phyloP scores from a whole-genome alignment of 2,329 filamentous ascomycete species.

The Cryphonectria japonica region DNA sequence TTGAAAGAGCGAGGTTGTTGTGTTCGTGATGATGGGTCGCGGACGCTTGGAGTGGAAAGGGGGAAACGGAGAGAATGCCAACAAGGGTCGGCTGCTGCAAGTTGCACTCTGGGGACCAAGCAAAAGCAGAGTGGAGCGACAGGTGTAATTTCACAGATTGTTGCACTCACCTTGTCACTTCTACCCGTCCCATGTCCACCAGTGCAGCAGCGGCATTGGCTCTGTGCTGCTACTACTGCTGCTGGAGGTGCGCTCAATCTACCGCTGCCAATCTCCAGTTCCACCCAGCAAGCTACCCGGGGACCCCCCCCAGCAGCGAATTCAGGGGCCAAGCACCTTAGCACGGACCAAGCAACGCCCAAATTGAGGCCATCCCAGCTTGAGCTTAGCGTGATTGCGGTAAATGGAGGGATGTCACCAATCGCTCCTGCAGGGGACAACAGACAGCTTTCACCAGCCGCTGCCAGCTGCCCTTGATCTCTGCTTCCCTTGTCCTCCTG shows the following conservation, averaged over 20 bases:
- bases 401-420: neutral
- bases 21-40: slow-evolving; percentile 18
- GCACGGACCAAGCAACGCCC: slow-evolving; percentile 11
- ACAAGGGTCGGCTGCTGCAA: slow-evolving; percentile 27
- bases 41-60: slow-evolving; percentile 28
- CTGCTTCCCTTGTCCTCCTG: neutral
- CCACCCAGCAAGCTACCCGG: slow-evolving; percentile 3
- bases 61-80: slow-evolving; percentile 26
- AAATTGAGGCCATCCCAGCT: slow-evolving; percentile 11
- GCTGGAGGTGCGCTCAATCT: neutral
- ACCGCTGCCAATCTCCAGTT: slow-evolving; percentile 9
- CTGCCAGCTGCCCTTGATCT: slow-evolving; percentile 14
- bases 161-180: slow-evolving; percentile 22
- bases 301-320: neutral
- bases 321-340: slow-evolving; percentile 14
- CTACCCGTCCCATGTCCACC: slow-evolving; percentile 15
- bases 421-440: neutral
- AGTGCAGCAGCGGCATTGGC: neutral
- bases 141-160: slow-evolving; percentile 29
- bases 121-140: slow-evolving; percentile 23
- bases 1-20: slow-evolving; percentile 8
- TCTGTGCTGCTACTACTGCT: neutral
- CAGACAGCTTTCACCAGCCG: neutral
- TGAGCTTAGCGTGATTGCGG: slow-evolving; percentile 14
- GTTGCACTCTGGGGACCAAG: slow-evolving; percentile 13